phyloP scores from a whole-genome alignment of 352 stramenopile species.

The Globisporangium parvum region DNA sequence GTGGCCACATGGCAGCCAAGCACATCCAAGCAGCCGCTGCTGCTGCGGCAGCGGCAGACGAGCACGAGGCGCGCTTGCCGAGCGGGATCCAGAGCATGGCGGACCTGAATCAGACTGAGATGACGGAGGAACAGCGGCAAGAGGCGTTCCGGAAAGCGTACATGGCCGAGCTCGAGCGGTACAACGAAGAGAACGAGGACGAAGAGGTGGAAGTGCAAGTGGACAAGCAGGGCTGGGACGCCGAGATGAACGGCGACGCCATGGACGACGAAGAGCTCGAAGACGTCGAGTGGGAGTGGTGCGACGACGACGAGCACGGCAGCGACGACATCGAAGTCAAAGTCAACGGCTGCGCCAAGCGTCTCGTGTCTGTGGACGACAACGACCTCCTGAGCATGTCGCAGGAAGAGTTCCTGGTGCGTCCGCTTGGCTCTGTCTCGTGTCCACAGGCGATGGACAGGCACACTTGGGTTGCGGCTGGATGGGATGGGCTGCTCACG shows the following conservation, averaged over 20 bases:
- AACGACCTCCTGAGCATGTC: slow-evolving; percentile 81
- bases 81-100: slow-evolving; percentile 45
- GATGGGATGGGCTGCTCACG: background rate
- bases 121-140: slow-evolving; percentile 78
- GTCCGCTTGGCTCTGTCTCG: slow-evolving; percentile 8
- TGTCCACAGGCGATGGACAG: background rate
- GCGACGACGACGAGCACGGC: slow-evolving; percentile 46
- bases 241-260: slow-evolving; percentile 69
- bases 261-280: slow-evolving; percentile 76
- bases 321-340: slow-evolving; percentile 44
- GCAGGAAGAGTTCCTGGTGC: slow-evolving; percentile 80
- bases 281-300: slow-evolving; percentile 85
- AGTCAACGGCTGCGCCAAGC: slow-evolving; percentile 62
- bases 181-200: slow-evolving; percentile 79
- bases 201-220: slow-evolving; percentile 78
- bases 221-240: slow-evolving; percentile 80
- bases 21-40: slow-evolving; percentile 42
- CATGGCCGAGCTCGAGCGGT: slow-evolving; percentile 76
- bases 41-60: slow-evolving; percentile 16
- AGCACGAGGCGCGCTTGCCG: slow-evolving; percentile 28
- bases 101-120: slow-evolving; percentile 48
- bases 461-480: background rate
- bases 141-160: slow-evolving; percentile 81
- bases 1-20: slow-evolving; percentile 81
- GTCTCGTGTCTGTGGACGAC: slow-evolving; percentile 64